phyloP scores from a whole-genome alignment of 176 grass and related monocot species.

The Oryza longistaminata region DNA sequence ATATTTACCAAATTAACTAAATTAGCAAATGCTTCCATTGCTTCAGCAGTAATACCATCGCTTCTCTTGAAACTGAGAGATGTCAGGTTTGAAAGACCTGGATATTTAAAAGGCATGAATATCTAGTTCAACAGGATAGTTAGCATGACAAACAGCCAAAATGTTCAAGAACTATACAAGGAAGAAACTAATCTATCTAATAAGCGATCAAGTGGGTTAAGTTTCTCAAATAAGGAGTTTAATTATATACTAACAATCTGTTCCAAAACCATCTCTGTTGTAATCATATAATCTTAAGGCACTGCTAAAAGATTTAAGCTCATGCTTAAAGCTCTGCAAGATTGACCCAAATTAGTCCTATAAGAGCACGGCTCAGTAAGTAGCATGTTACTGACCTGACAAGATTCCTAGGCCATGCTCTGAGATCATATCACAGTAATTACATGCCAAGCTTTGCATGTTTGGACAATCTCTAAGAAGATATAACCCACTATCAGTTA shows the following conservation, averaged over 20 bases:
- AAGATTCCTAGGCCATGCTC: slow-evolving; percentile 59
- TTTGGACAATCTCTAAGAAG: slow-evolving; percentile 70
- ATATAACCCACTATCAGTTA: slow-evolving; percentile 69
- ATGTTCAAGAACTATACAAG: neutral
- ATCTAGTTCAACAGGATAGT: slow-evolving; percentile 12
- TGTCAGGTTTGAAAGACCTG: slow-evolving; percentile 76
- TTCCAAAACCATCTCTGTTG: neutral
- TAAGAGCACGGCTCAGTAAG: slow-evolving; percentile 2
- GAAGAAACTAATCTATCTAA: neutral
- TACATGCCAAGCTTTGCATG: slow-evolving; percentile 70
- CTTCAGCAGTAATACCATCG: slow-evolving; percentile 65
- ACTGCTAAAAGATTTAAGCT: slow-evolving; percentile 7
- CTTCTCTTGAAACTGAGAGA: slow-evolving; percentile 89
- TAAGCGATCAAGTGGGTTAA: neutral
- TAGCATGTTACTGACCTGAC: slow-evolving; percentile 54
- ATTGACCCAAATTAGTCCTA: neutral
- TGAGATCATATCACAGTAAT: slow-evolving; percentile 89
- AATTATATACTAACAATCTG: neutral
- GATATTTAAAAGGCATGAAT: slow-evolving; percentile 28
- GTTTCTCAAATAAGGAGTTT: slow-evolving; percentile 5
- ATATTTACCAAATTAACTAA: slow-evolving; percentile 84
- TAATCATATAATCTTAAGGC: neutral
- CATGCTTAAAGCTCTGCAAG: slow-evolving; percentile 8
- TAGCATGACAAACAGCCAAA: neutral
- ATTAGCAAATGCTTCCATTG: slow-evolving; percentile 68